Evolutionary conservation across 768 basidiomycete genomes (phyloP), one percentile per base, ranked within the genome.

Genomic region (Boletus vinaceobasis): DNA sequence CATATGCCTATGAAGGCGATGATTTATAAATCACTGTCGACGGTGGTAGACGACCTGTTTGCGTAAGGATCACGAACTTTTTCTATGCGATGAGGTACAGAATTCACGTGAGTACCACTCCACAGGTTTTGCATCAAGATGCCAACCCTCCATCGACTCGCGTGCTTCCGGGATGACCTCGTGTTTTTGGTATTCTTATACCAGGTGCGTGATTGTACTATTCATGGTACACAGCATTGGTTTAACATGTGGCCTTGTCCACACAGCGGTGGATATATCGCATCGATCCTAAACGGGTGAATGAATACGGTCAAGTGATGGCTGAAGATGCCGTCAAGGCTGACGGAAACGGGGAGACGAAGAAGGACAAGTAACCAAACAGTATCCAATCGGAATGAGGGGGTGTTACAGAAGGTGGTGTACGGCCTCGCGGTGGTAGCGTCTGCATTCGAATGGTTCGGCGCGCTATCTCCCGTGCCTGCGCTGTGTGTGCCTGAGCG

Each of bases 1-100:
- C 96, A 98, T 69, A 93, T 98, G 88, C 95, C 95, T 19, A 95
- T 97, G 88, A 97, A 95, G 71, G 90, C 95, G 4, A 93, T 98
- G 91, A 86, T 94, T 61, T 96, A 93, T 79, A 97, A 96, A 75
- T 86, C 90, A 2, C 77, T 96, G 55, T 88, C 91, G 43, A 91
- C 87, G 1, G 88, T 91, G 45, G 89, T 95, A 43, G 95, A 96
- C 73, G 93, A 98, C 71, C 83, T 96, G 62, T 92, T 93, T 69
- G 87, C 88, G 89, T 93, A 77, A 63, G 87, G 64, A 43, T 61
- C 35, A 53, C 35, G 19, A 43, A 31, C 43, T 27, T 53, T 65
- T 56, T 47, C 65, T 33, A 51, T 43, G 57, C 17, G 26, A 27
- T 56, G 54, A 53, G n/a, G 39, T 50, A 56, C 21, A 40, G 50